These are phyloP conservation scores for Jatropha podagrica DNA, from an alignment of 441 rosid genomes.

Conservation along the genomic window DNA sequence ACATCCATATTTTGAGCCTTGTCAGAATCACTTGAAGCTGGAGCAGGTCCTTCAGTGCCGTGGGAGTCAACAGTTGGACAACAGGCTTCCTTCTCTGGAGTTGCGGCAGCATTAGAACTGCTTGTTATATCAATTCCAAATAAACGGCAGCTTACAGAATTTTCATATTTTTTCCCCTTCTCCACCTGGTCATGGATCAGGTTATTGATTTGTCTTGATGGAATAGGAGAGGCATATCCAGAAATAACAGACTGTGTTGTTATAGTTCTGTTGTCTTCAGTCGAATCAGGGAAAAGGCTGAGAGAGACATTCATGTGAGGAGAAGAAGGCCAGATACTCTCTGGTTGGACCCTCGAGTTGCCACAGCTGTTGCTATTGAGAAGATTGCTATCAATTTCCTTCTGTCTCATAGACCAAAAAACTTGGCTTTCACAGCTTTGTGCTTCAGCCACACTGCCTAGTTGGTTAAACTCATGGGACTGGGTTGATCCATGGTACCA, in stretches of 20 bases:
- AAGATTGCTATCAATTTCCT: slow-evolving; percentile 33
- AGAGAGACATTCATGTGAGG: slow-evolving; percentile 38
- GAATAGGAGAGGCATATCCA: slow-evolving; percentile 27
- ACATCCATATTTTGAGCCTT: slow-evolving; percentile 38
- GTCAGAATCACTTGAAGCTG: slow-evolving; percentile 32
- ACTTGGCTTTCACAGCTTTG: slow-evolving; percentile 45
- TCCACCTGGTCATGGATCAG: slow-evolving; percentile 33
- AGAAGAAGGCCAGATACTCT: slow-evolving; percentile 41
- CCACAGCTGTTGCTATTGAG: slow-evolving; percentile 23
- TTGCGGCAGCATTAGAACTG: slow-evolving; percentile 27
- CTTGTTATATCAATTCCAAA: slow-evolving; percentile 73
- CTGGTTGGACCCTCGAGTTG: slow-evolving; percentile 36
- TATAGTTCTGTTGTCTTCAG: slow-evolving; percentile 29
- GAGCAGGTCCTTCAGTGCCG: slow-evolving; percentile 25
- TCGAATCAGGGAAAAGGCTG: slow-evolving; percentile 43
- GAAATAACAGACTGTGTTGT: slow-evolving; percentile 30
- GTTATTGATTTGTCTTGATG: slow-evolving; percentile 33
- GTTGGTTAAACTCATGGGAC: slow-evolving; percentile 39
- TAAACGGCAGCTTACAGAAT: slow-evolving; percentile 56
- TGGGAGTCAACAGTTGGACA: slow-evolving; percentile 23
- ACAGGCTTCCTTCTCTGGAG: slow-evolving; percentile 37
- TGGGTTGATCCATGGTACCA: slow-evolving; percentile 46
- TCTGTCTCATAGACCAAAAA: slow-evolving; percentile 43
- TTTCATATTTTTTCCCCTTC: slow-evolving; percentile 39
- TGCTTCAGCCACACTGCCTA: slow-evolving; percentile 40